Percentiles rank a stretch among this genome's conserved stretches.
These are phyloP conservation scores for Phytophthora quininea DNA, from an alignment of 352 stramenopile species.

Conservation along the genomic window DNA sequence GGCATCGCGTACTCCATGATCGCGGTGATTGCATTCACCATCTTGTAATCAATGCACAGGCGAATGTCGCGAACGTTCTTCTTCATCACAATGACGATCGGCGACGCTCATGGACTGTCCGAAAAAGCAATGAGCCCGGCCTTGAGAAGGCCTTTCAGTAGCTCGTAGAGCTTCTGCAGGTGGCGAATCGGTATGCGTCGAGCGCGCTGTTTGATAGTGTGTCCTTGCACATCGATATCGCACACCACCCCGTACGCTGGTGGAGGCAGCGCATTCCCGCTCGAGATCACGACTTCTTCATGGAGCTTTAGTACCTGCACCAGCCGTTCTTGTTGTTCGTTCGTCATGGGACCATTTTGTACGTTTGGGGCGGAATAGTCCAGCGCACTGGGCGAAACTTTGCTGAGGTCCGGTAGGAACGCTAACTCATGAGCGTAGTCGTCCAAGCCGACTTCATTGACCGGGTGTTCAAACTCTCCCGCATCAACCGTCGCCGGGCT, in stretches of 20 bases:
- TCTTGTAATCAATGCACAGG: slow-evolving; percentile 1
- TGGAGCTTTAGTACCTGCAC: background rate
- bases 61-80: background rate
- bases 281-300: background rate
- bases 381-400: background rate
- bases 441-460: background rate
- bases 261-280: background rate
- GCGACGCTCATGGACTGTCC: background rate
- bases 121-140: background rate
- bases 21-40: background rate
- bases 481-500: background rate
- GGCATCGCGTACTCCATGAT: background rate
- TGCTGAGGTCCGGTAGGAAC: background rate
- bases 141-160: background rate
- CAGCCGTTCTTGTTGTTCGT: too few species aligned
- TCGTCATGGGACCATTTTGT: background rate
- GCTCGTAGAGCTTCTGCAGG: background rate
- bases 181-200: background rate
- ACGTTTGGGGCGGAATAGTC: background rate
- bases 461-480: background rate
- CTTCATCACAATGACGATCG: background rate
- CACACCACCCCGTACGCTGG: background rate
- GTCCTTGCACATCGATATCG: background rate
- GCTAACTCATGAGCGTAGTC: background rate
- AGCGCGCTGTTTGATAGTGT: background rate